These are phyloP conservation scores for Cystoderma amianthinum DNA, from an alignment of 768 basidiomycete species.

Conservation along the genomic window DNA sequence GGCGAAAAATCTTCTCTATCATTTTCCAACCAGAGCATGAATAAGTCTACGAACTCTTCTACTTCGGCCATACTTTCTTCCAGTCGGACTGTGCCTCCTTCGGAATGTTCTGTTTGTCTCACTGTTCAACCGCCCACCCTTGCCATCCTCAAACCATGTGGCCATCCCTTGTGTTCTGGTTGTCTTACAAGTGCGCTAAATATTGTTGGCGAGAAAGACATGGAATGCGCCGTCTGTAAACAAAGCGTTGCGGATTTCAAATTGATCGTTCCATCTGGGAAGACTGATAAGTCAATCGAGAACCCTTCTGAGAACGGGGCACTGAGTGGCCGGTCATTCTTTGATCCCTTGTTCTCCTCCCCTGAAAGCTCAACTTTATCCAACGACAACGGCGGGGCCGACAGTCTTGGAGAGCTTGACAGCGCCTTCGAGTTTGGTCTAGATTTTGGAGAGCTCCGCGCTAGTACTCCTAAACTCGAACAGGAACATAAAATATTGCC, in stretches of 20 bases:
- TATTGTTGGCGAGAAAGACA: conserved; percentile 85
- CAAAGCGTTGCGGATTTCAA: conserved; percentile 64
- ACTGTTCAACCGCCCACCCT: conserved; percentile 32
- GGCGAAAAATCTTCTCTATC: neutral
- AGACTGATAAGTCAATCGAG: conserved; percentile 3
- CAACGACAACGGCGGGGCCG: conserved; percentile 5
- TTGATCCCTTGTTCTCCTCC: conserved; percentile 28
- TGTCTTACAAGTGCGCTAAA: conserved; percentile 85
- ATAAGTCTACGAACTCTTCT: conserved; percentile 1
- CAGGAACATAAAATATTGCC: conserved; percentile 10
- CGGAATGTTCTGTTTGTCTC: conserved; percentile 62
- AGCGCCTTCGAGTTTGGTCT: conserved; percentile 35
- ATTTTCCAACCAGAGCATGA: conserved; percentile 1
- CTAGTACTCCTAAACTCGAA: conserved; percentile 36
- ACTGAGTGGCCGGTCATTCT: conserved; percentile 16
- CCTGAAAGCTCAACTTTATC: conserved; percentile 16
- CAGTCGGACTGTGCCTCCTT: conserved; percentile 11
- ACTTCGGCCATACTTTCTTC: conserved; percentile 4
- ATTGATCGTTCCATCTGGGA: conserved; percentile 22
- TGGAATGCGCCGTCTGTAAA: conserved; percentile 80
- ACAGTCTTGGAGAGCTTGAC: conserved; percentile 20
- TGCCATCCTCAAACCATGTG: conserved; percentile 69
- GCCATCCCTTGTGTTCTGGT: conserved; percentile 69
- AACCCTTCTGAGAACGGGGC: neutral
- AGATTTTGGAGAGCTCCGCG: conserved; percentile 27